Evolutionary conservation across 2,329 filamentous ascomycete genomes (phyloP), one percentile per base, ranked within the genome.

Genomic region (Botrytis squamosa): DNA sequence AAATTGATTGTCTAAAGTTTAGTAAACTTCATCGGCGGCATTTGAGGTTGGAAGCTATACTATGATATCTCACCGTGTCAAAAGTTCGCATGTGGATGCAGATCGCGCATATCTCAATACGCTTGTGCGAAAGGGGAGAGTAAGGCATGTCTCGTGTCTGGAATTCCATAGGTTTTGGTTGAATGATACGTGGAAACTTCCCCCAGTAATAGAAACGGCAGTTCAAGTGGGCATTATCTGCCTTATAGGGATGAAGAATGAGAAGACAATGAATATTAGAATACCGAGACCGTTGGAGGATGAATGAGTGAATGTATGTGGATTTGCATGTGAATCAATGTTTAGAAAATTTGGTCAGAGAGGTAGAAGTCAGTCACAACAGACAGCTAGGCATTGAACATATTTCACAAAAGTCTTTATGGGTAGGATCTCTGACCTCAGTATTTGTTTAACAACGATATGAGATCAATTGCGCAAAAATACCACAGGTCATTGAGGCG

Each of bases 361-460:
- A 0, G 18, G 18, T 12, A 59, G 20, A 20, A 10, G 3, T 5
- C 29, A 59, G 22, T 20, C 1, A 12, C 3, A 6, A 33, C 6
- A 36, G 8, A 22, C 2, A 18, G 1, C 20, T 1, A 38, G 1
- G 5, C 52, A 0, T 29, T 55, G 52, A 29, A 25, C 9, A 0
- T 14, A 2, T 10, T 22, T 22, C 9, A 18, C 18, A 22, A 38
- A 36, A 38, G 57, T 38, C 20, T 60, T 20, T 22, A 25, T 25
- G 38, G 38, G 57, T n/a, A 8, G n/a, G 14, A n/a, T 33, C 1
- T 57, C 52, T 9, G 22, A 16, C 10, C n/a, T 9, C n/a, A 20
- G 2, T 57, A 8, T n/a, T 33, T 8, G 2, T 3, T 0, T 6
- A 29, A 33, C n/a, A 4, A 10, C 9, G 4, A 49, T 49, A 9